A percentile compares a stretch with the other conserved stretches of the same genome.
Conservation (phyloP, 1,284 basidiomycete species). For the Bothia castanella region DNA sequence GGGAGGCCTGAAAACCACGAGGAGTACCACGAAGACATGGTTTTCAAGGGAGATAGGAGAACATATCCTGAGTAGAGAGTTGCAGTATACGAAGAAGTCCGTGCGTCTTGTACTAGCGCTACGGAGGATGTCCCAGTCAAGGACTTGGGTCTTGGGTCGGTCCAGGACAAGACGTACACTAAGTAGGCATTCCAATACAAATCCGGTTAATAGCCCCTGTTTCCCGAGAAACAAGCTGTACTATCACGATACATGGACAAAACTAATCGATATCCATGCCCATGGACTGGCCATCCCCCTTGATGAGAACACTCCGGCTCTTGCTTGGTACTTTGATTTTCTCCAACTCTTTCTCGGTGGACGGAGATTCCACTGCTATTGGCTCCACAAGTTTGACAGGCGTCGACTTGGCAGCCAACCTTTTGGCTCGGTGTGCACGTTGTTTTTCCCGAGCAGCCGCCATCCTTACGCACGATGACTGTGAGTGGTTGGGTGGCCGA, state of each 20-base stretch:
- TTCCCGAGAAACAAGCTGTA: neutral
- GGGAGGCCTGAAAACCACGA: conserved; percentile 64
- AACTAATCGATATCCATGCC: conserved; percentile 74
- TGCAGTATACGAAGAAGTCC: neutral
- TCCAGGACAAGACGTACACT: neutral
- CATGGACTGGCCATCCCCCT: conserved; percentile 75
- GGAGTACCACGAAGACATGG: conserved; percentile 36
- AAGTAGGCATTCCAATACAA: conserved; percentile 13
- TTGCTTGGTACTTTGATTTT: conserved; percentile 79
- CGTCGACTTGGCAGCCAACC: conserved; percentile 52
- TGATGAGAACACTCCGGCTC: conserved; percentile 67
- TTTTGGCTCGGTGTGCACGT: conserved; percentile 64
- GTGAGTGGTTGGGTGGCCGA: conserved; percentile 2
- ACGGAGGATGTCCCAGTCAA: conserved; percentile 5
- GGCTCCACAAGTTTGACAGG: conserved; percentile 74
- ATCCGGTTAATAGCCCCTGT: conserved; percentile 25
- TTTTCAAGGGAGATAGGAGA: conserved; percentile 17
- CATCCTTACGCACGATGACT: conserved; percentile 56
- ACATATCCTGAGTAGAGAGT: conserved; percentile 20
- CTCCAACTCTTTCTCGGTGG: conserved; percentile 56
- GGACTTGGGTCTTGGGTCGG: conserved; percentile 2
- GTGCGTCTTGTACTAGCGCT: conserved; percentile 2
- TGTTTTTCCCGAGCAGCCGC: conserved; percentile 70
- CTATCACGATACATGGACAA: neutral
- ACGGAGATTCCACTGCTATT: conserved; percentile 42